Evolutionary conservation across 2,329 filamentous ascomycete genomes (phyloP).

Genomic region (Aspergillus sp.): DNA sequence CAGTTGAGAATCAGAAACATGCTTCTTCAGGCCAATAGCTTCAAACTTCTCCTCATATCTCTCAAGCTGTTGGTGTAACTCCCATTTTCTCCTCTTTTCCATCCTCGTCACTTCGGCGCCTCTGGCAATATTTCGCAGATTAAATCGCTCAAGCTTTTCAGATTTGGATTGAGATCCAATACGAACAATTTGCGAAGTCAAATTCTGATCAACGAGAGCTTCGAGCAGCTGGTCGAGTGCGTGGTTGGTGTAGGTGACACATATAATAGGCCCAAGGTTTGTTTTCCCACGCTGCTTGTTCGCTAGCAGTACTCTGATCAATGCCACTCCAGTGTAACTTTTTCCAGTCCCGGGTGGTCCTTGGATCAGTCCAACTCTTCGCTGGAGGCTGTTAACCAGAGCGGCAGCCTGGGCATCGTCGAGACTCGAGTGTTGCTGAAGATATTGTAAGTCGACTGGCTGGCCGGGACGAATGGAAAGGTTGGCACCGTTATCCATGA

Average conservation of each 20-base stretch:
- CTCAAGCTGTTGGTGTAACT: conserved; percentile 9
- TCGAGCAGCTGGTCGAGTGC: conserved; percentile 52
- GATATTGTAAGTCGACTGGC: conserved; percentile 4
- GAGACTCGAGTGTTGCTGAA: conserved; percentile 7
- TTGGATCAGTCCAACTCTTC: conserved; percentile 14
- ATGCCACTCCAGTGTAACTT: conserved; percentile 14
- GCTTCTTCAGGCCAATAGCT: no score
- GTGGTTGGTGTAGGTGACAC: conserved; percentile 45
- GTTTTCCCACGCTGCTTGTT: conserved; percentile 11
- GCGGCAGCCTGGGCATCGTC: conserved; percentile 11
- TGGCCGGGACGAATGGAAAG: conserved; percentile 7
- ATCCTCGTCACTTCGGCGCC: conserved; percentile 30
- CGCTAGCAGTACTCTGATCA: conserved; percentile 22
- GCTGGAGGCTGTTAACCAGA: conserved; percentile 8
- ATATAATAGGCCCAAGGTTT: conserved; percentile 39
- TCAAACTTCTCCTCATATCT: conserved; percentile 4
- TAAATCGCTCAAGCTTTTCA: conserved; percentile 42
- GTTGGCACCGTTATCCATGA: conserved; percentile 33
- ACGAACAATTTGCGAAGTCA: conserved; percentile 48
- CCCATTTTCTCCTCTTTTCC: conserved; percentile 17
- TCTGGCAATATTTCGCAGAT: conserved; percentile 34
- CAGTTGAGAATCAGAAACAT: no score
- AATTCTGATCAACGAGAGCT: conserved; percentile 41
- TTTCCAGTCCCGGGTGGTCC: conserved; percentile 20
- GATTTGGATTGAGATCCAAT: conserved; percentile 54